Percentiles rank a stretch among this genome's conserved stretches.
Conservation (phyloP, 306 rosid species). For the Prunus salicina region DNA sequence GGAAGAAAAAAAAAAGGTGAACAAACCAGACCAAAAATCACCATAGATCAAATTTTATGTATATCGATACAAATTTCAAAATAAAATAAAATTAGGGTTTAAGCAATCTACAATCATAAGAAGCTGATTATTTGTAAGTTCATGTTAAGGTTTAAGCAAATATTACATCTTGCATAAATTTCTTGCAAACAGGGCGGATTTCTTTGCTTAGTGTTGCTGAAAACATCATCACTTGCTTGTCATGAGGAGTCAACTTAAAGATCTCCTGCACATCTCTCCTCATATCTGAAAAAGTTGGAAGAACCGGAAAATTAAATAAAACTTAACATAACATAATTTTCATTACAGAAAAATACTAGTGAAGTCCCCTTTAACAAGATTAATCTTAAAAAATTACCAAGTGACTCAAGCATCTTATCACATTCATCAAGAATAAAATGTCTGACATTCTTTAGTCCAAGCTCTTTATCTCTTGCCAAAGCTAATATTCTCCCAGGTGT, state of each 20-base stretch:
- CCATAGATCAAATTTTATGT: neutral
- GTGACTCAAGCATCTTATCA: constrained; percentile 83
- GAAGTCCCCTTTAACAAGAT: neutral
- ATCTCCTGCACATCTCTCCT: constrained; percentile 74
- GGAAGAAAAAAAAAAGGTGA: neutral
- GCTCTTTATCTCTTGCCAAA: constrained; percentile 64
- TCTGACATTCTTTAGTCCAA: constrained; percentile 71
- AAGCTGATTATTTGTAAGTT: neutral
- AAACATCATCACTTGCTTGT: constrained; percentile 86
- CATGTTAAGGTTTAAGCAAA: constrained; percentile 6
- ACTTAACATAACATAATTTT: neutral
- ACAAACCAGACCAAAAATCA: neutral
- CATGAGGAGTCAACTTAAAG: constrained; percentile 73
- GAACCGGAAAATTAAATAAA: constrained; percentile 11
- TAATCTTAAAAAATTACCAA: constrained; percentile 37
- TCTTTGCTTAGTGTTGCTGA: constrained; percentile 78
- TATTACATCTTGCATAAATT: constrained; percentile 81
- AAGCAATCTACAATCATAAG: neutral
- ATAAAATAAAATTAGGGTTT: no score
- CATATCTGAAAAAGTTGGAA: constrained; percentile 49
- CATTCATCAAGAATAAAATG: constrained; percentile 82
- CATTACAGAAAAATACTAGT: neutral
- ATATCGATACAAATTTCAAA: neutral
- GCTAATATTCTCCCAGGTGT: constrained; percentile 80
- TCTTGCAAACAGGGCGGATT: constrained; percentile 81